Conservation (phyloP, 371 early-diverging fungal species). For the Umbelopsis sp. region DNA sequence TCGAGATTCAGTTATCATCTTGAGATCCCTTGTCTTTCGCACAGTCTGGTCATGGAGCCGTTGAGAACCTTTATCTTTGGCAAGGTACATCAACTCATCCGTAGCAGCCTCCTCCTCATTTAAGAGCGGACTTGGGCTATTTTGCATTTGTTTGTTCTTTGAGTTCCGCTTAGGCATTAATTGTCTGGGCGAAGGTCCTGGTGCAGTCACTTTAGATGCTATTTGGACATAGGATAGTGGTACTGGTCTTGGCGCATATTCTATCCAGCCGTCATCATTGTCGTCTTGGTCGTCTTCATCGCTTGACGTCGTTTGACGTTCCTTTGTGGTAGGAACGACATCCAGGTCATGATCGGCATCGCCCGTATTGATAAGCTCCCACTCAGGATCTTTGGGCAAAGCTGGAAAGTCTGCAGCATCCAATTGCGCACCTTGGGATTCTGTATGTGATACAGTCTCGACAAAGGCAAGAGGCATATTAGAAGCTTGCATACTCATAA, state of each 20-base stretch:
- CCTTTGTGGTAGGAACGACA: background rate
- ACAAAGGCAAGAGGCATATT: slow-evolving; percentile 9
- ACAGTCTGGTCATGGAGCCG: slow-evolving; percentile 4
- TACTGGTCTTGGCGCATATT: slow-evolving; percentile 6
- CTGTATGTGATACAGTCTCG: background rate
- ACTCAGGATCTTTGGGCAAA: slow-evolving; percentile 15
- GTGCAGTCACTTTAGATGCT: slow-evolving; percentile 2
- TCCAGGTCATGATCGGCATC: slow-evolving; percentile 13
- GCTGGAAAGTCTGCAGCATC: slow-evolving; percentile 12
- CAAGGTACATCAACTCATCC: background rate
- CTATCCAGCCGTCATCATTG: slow-evolving; percentile 14
- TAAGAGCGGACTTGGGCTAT: too few species aligned
- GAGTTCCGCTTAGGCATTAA: background rate
- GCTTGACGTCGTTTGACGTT: background rate
- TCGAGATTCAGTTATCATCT: slow-evolving; percentile 2
- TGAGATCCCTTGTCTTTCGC: slow-evolving; percentile 11
- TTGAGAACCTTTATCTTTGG: slow-evolving; percentile 9
- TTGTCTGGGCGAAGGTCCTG: background rate
- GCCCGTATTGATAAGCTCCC: slow-evolving; percentile 17
- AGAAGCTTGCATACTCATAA: background rate
- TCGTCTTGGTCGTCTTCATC: background rate
- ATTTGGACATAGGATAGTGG: slow-evolving; percentile 13
- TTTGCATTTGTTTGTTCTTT: background rate
- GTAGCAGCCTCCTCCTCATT: background rate
- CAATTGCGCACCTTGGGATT: background rate